Base-by-base conservation (phyloP, 441 rosid species). In the Manihot esculenta region DNA sequence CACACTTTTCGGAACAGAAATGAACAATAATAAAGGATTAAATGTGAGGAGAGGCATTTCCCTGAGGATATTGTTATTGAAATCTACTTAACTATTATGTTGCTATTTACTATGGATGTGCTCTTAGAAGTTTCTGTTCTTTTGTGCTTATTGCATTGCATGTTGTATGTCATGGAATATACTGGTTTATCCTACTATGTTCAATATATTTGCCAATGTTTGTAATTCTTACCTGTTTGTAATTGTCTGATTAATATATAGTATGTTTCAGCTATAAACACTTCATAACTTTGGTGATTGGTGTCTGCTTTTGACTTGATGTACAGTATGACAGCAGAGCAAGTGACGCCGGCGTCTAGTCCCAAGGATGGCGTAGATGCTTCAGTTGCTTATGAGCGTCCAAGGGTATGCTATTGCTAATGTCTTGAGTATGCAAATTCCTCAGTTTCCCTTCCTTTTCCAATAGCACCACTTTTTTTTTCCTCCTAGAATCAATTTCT, bases 321-420 rank as follows among this genome's bases (percentile, higher is more conserved):
- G 68, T 74, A 76, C 92, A 96, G 99, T 85, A 96, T 93, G 99
- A 89, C 96, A 75, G 94, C 84, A 58, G 98, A 90, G 84, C 96
- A 80, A 76, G 80, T 85, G 81, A 70, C 79, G 13, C 83, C 97
- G 72, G 94, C 97, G 74, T 84, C 96, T 51, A 93, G 96, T 85
- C 97, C 93, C 56, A 92, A 67, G 35, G 86, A 88, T 73, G 97
- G 97, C 42, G 98, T 90, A 68, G 94, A 89, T 75, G 84, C 79
- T 62, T 64, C 96, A 70, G 62, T 73, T 26, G 74, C 88, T 51
- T 72, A 62, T 56, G 96, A 81, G 41, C 89, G 65, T 67, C 77
- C 83, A 57, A 83, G 81, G 90, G n/a, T n/a, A n/a, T n/a, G n/a
- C n/a, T n/a, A n/a, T n/a, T 76, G 77, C 80, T 69, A n/a, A 10